Evolutionary conservation across 441 rosid genomes (phyloP), one percentile per base, ranked within the genome.

Genomic region (Oxalis stricta): DNA sequence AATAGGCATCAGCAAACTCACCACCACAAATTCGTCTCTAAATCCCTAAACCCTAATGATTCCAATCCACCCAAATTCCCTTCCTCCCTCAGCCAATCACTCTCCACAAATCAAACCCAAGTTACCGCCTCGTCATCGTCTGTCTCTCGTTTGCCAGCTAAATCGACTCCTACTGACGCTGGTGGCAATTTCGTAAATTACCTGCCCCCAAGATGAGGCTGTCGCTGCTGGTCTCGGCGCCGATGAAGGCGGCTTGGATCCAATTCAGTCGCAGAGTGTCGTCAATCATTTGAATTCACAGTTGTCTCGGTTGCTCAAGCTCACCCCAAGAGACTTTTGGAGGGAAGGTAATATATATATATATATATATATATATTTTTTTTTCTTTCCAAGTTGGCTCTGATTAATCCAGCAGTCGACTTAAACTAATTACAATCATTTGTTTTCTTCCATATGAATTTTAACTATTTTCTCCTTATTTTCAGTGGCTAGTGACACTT

Each of bases 151-250:
- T 72, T 13, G 32, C 76, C 39, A 50, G 43, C 30, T 51, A 50
- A 48, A 44, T 46, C 28, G 28, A 37, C 52, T 17, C 7, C 48
- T 4, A 58, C 61, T 1, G 48, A 65, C 55, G 74, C 38, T 33
- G 42, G 39, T 36, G 84, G 86, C 2, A 69, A 56, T 48, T 91
- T 86, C 57, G 81, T 91, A 0, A 73, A 63, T 59, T 91, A 86
- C 79, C 73, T 91, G n/a, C 63, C 96, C 92, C n/a, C 96, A 86
- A 53, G 95, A 91, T 19, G 99, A 91, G 66, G 96, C 94, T 2
- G 82, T 91, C 45, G 99, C 94, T 0, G 70, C 81, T 0, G 99
- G 99, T 5, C 66, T 81, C 0, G 75, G 78, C 10, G 64, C 91
- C 10, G 80, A 77, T 5, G 76, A 75, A 40, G 99, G 99, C 35